Percentiles rank a stretch among this genome's conserved stretches.
Conservation (phyloP, 23 red algal genomes). For the Chondrus crispus region DNA sequence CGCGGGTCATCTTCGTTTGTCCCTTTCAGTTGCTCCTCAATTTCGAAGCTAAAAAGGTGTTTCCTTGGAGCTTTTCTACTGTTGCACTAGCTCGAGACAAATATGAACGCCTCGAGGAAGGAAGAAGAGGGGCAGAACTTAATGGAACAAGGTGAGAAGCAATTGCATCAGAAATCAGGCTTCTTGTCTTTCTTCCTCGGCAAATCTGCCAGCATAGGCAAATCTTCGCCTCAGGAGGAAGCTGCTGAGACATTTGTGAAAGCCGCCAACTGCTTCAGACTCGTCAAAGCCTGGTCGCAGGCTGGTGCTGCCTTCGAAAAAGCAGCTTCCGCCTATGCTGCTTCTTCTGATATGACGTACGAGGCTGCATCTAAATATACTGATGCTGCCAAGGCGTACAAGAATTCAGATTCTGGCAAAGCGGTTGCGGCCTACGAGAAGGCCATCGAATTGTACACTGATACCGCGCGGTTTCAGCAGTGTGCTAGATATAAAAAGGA, state of each 20-base stretch:
- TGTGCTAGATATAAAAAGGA: conserved; percentile 83
- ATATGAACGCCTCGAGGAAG: conserved; percentile 51
- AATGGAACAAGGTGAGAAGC: conserved; percentile 42
- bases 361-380: conserved; percentile 84
- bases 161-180: neutral
- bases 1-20: no score
- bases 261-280: conserved; percentile 85
- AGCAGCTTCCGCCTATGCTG: conserved; percentile 49
- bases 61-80: no score
- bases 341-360: conserved; percentile 61
- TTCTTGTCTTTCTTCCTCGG: conserved; percentile 59
- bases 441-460: conserved; percentile 78
- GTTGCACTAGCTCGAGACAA: no score
- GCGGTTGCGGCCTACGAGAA: conserved; percentile 68
- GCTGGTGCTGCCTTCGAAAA: conserved; percentile 73
- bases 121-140: conserved; percentile 53
- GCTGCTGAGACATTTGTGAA: conserved; percentile 85
- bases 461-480: conserved; percentile 76
- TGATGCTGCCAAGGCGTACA: conserved; percentile 90
- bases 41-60: no score
- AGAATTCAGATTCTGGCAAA: conserved; percentile 56
- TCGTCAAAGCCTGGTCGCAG: conserved; percentile 74
- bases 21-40: no score
- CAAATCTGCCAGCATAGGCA: no score
- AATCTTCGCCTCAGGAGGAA: conserved; percentile 66